phyloP scores from a whole-genome alignment of 1,284 basidiomycete species.

The Tylopilus sp. region DNA sequence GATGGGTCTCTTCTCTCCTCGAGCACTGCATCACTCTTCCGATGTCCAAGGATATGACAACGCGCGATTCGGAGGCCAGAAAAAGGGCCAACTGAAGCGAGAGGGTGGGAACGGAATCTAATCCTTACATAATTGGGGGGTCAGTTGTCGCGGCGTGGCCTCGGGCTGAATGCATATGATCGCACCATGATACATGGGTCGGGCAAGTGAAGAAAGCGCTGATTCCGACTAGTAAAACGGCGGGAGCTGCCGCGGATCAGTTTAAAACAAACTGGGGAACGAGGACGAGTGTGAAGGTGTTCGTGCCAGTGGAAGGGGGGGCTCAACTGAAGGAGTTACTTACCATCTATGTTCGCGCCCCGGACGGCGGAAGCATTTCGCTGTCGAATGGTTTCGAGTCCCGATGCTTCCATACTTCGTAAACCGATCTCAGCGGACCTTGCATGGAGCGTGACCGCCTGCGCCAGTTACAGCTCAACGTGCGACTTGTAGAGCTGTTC shows the following conservation, averaged over 20 bases:
- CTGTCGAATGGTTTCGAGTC: conserved; percentile 1
- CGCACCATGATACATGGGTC: background rate
- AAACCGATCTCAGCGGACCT: conserved; percentile 4
- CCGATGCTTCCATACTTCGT: conserved; percentile 11
- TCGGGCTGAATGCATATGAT: conserved; percentile 2
- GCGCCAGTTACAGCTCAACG: background rate
- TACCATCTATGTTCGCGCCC: conserved; percentile 3
- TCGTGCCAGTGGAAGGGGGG: background rate
- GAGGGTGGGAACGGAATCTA: background rate
- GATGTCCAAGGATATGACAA: conserved; percentile 5
- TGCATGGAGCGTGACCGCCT: background rate
- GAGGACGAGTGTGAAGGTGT: conserved; percentile 6
- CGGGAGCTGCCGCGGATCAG: conserved; percentile 3
- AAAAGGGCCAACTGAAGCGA: background rate
- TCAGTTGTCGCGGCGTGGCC: conserved; percentile 7
- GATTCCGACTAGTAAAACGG: conserved; percentile 2
- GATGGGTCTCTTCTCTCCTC: background rate
- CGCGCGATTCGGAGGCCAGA: background rate
- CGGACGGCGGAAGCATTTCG: conserved; percentile 1
- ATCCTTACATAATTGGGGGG: conserved; percentile 4
- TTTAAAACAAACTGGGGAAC: conserved; percentile 11
- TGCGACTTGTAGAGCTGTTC: background rate
- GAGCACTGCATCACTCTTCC: background rate
- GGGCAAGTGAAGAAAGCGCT: background rate
- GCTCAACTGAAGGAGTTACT: conserved; percentile 4